Evolutionary conservation across 1,139 yeast species (phyloP).

Genomic region (Yamadazyma epiphylla): DNA sequence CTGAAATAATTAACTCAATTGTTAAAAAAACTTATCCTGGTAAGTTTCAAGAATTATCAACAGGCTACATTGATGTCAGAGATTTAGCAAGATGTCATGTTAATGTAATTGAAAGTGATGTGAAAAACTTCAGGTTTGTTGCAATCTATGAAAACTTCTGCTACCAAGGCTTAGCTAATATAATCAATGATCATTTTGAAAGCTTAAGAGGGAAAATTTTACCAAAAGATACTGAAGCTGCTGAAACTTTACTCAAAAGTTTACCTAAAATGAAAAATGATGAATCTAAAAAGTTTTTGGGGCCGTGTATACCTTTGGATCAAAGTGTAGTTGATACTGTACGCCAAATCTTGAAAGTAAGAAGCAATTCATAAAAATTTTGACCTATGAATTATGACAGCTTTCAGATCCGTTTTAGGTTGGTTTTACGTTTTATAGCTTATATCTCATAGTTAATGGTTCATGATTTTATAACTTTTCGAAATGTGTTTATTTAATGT

Average conservation of each 20-base stretch:
- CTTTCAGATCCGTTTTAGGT: no score
- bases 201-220: slow-evolving; percentile 36
- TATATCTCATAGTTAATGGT: no score
- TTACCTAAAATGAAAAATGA: slow-evolving; percentile 19
- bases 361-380: no score
- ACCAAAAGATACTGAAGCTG: slow-evolving; percentile 9
- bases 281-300: slow-evolving; percentile 15
- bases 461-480: no score
- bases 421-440: no score
- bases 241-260: slow-evolving; percentile 20
- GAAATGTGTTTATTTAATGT: no score
- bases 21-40: slow-evolving; percentile 14
- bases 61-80: slow-evolving; percentile 29
- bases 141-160: no score
- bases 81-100: slow-evolving; percentile 31
- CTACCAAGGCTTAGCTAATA: no score
- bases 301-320: slow-evolving; percentile 23
- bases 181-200: slow-evolving; percentile 18
- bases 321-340: slow-evolving; percentile 33
- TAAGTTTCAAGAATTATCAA: slow-evolving; percentile 13
- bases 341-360: slow-evolving; percentile 24
- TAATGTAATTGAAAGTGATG: slow-evolving; percentile 22
- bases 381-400: no score
- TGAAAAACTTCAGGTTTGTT: slow-evolving; percentile 24
- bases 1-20: slow-evolving; percentile 13